These are phyloP conservation scores for Boeremia exigua DNA, from an alignment of 2,329 filamentous ascomycete genomes.

Conservation along the genomic window DNA sequence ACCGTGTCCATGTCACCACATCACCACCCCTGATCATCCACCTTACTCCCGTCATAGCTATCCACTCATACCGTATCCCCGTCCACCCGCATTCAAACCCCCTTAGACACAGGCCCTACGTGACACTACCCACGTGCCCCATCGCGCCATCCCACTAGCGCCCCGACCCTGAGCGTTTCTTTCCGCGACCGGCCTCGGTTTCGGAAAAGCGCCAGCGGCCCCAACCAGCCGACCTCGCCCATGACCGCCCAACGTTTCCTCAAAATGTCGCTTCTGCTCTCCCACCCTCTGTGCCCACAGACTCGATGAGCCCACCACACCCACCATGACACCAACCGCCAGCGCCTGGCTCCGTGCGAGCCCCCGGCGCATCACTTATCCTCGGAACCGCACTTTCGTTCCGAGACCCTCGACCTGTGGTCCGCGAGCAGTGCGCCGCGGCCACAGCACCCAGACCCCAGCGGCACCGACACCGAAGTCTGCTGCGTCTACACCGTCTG, in stretches of 20 bases:
- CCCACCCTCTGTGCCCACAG: neutral
- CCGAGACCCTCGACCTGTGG: too few species aligned
- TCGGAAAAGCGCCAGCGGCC: neutral
- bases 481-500: too few species aligned
- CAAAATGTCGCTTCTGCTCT: conserved; percentile 3
- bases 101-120: neutral
- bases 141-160: conserved; percentile 10
- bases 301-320: conserved; percentile 12
- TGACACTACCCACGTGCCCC: conserved; percentile 4
- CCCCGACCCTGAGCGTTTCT: conserved; percentile 5
- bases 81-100: neutral
- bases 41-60: too few species aligned
- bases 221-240: neutral
- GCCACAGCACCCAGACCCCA: too few species aligned
- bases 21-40: too few species aligned
- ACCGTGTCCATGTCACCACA: too few species aligned
- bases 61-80: too few species aligned
- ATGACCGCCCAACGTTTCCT: conserved; percentile 6
- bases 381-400: too few species aligned
- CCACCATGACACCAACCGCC: conserved; percentile 39
- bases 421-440: too few species aligned
- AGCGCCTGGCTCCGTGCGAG: conserved; percentile 36
- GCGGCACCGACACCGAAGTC: too few species aligned
- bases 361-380: conserved; percentile 31
- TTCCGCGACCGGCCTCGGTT: conserved; percentile 11